Evolutionary conservation across 208 protist genomes (phyloP).

Genomic region (Crithidia sp.): DNA sequence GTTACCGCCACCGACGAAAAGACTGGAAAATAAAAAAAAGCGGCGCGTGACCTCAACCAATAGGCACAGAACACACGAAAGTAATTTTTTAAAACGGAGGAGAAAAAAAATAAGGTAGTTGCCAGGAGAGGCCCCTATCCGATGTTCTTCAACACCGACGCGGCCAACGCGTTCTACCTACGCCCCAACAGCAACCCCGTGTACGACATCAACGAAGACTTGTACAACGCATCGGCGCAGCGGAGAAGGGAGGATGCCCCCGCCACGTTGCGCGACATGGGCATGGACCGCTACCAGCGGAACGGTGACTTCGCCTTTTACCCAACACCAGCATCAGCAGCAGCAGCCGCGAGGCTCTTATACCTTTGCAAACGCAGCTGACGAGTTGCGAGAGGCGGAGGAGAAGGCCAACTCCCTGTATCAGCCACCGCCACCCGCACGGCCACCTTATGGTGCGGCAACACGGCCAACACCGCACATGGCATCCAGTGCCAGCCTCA

Average conservation of each 20-base stretch:
- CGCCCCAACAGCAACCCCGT: slow-evolving; percentile 4
- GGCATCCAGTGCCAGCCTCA: too few species aligned
- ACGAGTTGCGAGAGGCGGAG: neutral
- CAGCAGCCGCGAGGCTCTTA: neutral
- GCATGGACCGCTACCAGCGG: neutral
- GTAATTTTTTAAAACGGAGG: neutral
- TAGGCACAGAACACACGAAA: neutral
- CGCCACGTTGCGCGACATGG: neutral
- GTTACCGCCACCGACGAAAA: too few species aligned
- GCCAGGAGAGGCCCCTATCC: neutral
- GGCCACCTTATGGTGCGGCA: too few species aligned
- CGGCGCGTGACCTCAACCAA: too few species aligned
- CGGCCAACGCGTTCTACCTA: slow-evolving; percentile 39
- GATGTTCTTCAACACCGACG: slow-evolving; percentile 46
- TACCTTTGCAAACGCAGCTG: neutral
- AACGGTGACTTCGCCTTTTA: neutral
- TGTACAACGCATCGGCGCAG: neutral
- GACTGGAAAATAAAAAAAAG: too few species aligned
- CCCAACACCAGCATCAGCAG: neutral
- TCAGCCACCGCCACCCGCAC: neutral
- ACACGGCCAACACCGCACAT: too few species aligned
- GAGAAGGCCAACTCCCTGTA: too few species aligned
- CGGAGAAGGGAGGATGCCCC: neutral
- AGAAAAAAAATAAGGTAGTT: neutral
- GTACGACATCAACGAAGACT: slow-evolving; percentile 12